A percentile compares a stretch with the other conserved stretches of the same genome.
Conservation (phyloP, 2,329 filamentous ascomycete genomes). For the Cladosporium velox region DNA sequence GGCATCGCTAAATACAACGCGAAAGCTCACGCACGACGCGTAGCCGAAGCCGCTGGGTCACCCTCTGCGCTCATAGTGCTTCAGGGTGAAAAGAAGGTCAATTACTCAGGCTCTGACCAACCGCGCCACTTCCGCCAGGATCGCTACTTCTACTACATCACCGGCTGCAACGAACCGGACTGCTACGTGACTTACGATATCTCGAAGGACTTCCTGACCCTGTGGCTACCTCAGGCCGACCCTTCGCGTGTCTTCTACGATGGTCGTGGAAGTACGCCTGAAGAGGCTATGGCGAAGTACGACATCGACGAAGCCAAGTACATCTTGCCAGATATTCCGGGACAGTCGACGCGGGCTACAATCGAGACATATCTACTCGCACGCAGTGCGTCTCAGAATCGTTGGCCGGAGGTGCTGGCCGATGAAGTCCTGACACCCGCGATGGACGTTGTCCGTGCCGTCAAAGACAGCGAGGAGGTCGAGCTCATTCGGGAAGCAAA, state of each 20-base stretch:
- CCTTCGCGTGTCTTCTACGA: conserved; percentile 92
- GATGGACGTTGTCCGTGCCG: conserved; percentile 75
- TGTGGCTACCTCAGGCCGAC: conserved; percentile 89
- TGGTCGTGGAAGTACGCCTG: conserved; percentile 74
- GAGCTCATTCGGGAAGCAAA: conserved; percentile 80
- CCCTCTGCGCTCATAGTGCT: conserved; percentile 76
- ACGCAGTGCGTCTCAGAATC: neutral
- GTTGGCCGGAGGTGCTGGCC: neutral
- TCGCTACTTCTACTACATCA: conserved; percentile 92
- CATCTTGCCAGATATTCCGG: conserved; percentile 32
- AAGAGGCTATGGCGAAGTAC: conserved; percentile 74
- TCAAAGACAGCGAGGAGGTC: conserved; percentile 86
- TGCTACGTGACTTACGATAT: conserved; percentile 82
- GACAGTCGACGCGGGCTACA: neutral
- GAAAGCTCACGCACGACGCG: conserved; percentile 80
- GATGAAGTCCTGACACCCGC: neutral
- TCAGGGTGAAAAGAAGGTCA: conserved; percentile 55
- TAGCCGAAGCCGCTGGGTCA: conserved; percentile 71
- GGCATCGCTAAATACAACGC: conserved; percentile 65
- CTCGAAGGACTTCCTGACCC: conserved; percentile 67
- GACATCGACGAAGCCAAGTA: conserved; percentile 73
- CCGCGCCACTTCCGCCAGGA: conserved; percentile 74
- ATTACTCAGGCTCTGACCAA: conserved; percentile 72
- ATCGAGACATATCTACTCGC: neutral
- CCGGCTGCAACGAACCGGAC: conserved; percentile 80